These are phyloP conservation scores for Coniochaeta hoffmannii DNA, from an alignment of 2,329 filamentous ascomycete genomes.

Conservation along the genomic window DNA sequence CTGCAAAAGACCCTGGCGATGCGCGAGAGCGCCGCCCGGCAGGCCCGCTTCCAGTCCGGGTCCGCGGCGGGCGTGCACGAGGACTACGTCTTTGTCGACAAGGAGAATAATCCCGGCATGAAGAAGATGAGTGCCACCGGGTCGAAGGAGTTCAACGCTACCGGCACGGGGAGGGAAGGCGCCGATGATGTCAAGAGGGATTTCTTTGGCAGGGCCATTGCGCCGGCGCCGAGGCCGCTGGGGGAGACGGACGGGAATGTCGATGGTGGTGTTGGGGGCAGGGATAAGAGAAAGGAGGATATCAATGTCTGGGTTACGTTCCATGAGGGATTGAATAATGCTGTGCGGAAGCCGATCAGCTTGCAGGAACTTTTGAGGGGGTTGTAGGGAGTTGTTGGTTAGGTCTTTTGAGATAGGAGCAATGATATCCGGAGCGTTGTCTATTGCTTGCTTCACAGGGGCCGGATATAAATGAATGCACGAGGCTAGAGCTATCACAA, in stretches of 20 bases:
- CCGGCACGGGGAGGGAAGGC: conserved; percentile 22
- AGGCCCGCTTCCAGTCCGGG: conserved; percentile 56
- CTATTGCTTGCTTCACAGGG: too few relatives aligned
- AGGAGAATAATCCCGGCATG: conserved; percentile 24
- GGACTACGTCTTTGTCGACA: conserved; percentile 24
- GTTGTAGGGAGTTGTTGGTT: conserved; percentile 30
- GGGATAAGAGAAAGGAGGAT: conserved; percentile 34
- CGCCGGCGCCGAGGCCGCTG: conserved; percentile 23
- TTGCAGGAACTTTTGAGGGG: conserved; percentile 69
- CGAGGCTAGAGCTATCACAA: too few relatives aligned
- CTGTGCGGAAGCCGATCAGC: conserved; percentile 80
- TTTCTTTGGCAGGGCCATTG: conserved; percentile 75
- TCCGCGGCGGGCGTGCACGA: conserved; percentile 20
- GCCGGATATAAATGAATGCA: too few relatives aligned
- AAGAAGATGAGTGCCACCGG: conserved; percentile 14
- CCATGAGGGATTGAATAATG: conserved; percentile 87
- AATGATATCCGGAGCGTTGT: too few relatives aligned
- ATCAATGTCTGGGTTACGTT: conserved; percentile 77
- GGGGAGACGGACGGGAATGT: conserved; percentile 33
- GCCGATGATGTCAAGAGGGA: conserved; percentile 55
- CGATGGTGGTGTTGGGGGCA: conserved; percentile 14
- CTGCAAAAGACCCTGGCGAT: conserved; percentile 64
- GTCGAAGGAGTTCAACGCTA: conserved; percentile 23
- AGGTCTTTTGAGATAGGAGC: background rate
- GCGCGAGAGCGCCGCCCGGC: conserved; percentile 58